Evolutionary conservation across 2,329 filamentous ascomycete species (phyloP).

Genomic region (Penicillium sp.): DNA sequence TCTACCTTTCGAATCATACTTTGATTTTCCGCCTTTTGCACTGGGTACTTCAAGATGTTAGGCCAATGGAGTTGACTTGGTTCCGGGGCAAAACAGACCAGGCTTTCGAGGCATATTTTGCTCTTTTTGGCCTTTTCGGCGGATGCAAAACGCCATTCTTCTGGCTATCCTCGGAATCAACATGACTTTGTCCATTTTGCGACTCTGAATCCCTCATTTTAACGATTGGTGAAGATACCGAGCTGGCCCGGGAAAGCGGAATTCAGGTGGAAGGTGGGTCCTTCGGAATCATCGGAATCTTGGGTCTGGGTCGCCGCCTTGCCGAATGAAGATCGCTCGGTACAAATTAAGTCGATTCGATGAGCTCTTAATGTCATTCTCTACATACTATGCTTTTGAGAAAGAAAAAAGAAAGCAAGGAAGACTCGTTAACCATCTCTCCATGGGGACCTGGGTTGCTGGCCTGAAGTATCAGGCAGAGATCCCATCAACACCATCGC

Average conservation of each 20-base stretch:
- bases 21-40: slow-evolving; percentile 23
- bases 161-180: background rate
- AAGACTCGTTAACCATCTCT: too few relatives aligned
- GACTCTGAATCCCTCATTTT: background rate
- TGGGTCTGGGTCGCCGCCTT: background rate
- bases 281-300: slow-evolving; percentile 8
- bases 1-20: slow-evolving; percentile 1
- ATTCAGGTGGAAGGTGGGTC: slow-evolving; percentile 3
- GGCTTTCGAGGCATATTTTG: slow-evolving; percentile 22
- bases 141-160: background rate
- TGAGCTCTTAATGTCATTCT: too few relatives aligned
- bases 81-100: slow-evolving; percentile 13
- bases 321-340: background rate
- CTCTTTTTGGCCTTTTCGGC: slow-evolving; percentile 11
- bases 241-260: background rate
- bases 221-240: background rate
- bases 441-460: too few relatives aligned
- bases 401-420: too few relatives aligned
- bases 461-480: too few relatives aligned
- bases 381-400: too few relatives aligned
- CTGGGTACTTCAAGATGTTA: slow-evolving; percentile 10
- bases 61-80: background rate
- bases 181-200: background rate
- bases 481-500: too few relatives aligned
- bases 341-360: too few relatives aligned